A percentile compares a stretch with the other conserved stretches of the same genome.
Evolutionary conservation across 495 filamentous ascomycete species (phyloP).

Genomic region (Penicillium diatomitis): DNA sequence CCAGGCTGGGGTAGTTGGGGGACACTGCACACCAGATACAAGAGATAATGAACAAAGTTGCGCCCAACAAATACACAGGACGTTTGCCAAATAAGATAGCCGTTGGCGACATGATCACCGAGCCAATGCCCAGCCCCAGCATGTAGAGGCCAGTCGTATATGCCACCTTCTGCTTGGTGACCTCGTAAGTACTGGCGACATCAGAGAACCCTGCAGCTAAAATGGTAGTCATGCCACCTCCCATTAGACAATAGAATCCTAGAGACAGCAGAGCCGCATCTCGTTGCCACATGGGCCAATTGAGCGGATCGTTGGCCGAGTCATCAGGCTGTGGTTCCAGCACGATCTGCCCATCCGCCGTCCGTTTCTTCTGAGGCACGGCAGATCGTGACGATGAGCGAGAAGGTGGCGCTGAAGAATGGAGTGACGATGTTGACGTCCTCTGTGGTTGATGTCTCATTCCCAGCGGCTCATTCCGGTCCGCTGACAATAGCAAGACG

Average conservation of each 20-base stretch:
- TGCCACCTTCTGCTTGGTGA: constrained; percentile 66
- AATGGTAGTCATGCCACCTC: constrained; percentile 87
- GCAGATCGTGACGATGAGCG: constrained; percentile 25
- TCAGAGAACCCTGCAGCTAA: constrained; percentile 85
- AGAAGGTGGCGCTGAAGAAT: constrained; percentile 43
- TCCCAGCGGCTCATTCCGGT: constrained; percentile 76
- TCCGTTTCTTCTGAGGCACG: constrained; percentile 59
- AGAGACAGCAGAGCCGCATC: constrained; percentile 75
- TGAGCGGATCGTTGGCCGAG: constrained; percentile 82
- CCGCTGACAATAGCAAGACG: constrained; percentile 63
- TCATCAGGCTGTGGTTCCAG: constrained; percentile 90
- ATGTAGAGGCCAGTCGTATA: constrained; percentile 93
- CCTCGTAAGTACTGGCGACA: constrained; percentile 61
- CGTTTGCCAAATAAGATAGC: constrained; percentile 88
- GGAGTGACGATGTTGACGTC: constrained; percentile 69
- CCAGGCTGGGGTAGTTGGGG: constrained; percentile 68
- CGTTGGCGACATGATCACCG: constrained; percentile 75
- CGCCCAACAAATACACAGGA: constrained; percentile 78
- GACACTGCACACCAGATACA: constrained; percentile 83
- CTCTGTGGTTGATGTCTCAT: constrained; percentile 64
- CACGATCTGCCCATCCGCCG: constrained; percentile 74
- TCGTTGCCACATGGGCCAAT: constrained; percentile 80
- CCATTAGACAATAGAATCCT: constrained; percentile 86
- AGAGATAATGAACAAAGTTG: constrained; percentile 64
- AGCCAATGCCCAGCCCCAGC: constrained; percentile 85